Percentiles rank a stretch among this genome's conserved stretches.
phyloP scores from a whole-genome alignment of 768 basidiomycete species.

The Filobasidium wieringae region DNA sequence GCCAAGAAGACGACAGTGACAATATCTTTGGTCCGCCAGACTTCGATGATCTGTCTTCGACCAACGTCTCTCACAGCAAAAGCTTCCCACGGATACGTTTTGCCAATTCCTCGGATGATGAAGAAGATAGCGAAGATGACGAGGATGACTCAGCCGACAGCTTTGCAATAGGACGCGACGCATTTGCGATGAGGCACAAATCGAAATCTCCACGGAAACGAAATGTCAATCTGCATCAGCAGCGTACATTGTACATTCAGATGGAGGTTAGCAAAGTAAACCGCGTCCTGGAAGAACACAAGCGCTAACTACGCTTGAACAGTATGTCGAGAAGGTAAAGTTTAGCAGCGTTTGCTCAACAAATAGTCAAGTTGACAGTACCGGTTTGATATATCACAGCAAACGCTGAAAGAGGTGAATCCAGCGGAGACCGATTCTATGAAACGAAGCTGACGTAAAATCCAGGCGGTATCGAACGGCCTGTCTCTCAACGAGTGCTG shows the following conservation, averaged over 20 bases:
- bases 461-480: conserved; percentile 46
- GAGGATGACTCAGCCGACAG: background rate
- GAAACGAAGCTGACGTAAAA: conserved; percentile 1
- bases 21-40: conserved; percentile 52
- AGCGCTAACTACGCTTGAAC: too few relatives aligned
- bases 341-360: too few relatives aligned
- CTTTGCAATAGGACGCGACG: background rate
- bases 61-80: conserved; percentile 30
- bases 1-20: conserved; percentile 20
- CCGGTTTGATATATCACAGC: conserved; percentile 34
- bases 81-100: conserved; percentile 80
- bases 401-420: conserved; percentile 61
- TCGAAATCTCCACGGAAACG: background rate
- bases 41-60: conserved; percentile 46
- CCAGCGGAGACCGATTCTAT: conserved; percentile 39
- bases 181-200: background rate
- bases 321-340: conserved; percentile 37
- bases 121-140: conserved; percentile 36
- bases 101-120: conserved; percentile 36
- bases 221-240: conserved; percentile 3
- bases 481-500: conserved; percentile 75
- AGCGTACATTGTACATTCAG: conserved; percentile 74
- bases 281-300: background rate
- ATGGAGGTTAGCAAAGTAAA: conserved; percentile 50
- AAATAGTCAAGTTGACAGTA: background rate